Conservation (phyloP, 371 early-diverging fungal species). For the Mortierella sp. region DNA sequence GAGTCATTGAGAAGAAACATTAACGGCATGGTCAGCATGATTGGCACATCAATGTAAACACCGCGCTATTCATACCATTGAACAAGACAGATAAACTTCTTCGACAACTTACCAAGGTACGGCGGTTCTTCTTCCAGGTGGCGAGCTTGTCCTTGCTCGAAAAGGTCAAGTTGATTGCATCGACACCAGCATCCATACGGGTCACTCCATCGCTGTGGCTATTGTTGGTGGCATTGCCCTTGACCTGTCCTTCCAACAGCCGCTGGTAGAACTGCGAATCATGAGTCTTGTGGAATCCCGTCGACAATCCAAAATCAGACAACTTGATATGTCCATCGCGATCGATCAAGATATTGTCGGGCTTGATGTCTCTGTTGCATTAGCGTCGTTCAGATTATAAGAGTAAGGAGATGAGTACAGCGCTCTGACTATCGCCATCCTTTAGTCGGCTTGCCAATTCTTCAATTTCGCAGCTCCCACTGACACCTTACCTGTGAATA, state of each 20-base stretch:
- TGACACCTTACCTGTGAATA: conserved; percentile 88
- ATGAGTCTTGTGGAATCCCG: conserved; percentile 98
- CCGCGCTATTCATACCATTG: neutral
- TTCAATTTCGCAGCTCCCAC: neutral
- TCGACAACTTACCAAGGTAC: conserved; percentile 72
- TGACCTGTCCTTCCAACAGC: conserved; percentile 68
- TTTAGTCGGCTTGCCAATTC: neutral
- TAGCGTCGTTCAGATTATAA: conserved; percentile 1
- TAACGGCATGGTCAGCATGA: neutral
- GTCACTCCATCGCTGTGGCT: conserved; percentile 51
- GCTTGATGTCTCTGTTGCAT: conserved; percentile 83
- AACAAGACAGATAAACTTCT: neutral
- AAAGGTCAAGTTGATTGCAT: conserved; percentile 88
- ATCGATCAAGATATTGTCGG: conserved; percentile 90
- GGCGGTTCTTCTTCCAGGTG: conserved; percentile 97
- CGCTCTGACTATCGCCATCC: neutral
- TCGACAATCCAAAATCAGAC: conserved; percentile 98
- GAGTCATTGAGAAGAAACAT: neutral
- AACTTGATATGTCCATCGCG: conserved; percentile 92
- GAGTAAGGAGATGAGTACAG: neutral
- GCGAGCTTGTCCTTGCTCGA: conserved; percentile 88
- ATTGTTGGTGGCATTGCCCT: conserved; percentile 56
- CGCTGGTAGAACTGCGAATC: conserved; percentile 95
- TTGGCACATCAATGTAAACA: neutral
- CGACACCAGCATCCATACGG: conserved; percentile 59